A percentile compares a stretch with the other conserved stretches of the same genome.
These are phyloP conservation scores for Polygonum aviculare DNA, from an alignment of 148 eudicot species.

Conservation along the genomic window DNA sequence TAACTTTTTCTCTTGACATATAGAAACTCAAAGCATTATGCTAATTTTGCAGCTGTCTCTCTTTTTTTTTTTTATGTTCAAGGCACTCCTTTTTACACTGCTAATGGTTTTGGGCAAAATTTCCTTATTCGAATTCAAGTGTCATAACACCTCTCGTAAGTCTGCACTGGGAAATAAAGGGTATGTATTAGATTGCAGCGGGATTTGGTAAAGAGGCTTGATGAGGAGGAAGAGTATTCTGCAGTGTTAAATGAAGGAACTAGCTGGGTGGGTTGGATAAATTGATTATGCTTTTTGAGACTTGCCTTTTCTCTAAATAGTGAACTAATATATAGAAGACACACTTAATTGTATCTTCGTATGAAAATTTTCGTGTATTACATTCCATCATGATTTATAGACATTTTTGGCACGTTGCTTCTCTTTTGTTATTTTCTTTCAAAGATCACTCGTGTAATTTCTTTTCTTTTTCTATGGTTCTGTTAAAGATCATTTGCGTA, in stretches of 20 bases:
- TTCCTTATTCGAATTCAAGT: background rate
- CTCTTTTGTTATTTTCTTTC: background rate
- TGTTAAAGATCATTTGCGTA: background rate
- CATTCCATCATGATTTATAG: background rate
- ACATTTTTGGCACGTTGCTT: background rate
- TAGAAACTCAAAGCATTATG: constrained; percentile 1
- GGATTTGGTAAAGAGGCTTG: background rate
- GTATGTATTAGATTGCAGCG: background rate
- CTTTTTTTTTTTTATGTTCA: background rate
- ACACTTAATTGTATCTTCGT: background rate
- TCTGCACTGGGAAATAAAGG: background rate
- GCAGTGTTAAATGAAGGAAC: background rate
- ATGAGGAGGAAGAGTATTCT: background rate
- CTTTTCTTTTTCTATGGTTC: background rate
- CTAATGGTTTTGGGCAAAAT: background rate
- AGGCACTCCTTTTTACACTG: background rate
- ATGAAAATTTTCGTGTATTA: background rate
- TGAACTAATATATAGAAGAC: background rate
- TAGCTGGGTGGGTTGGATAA: background rate
- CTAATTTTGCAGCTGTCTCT: background rate
- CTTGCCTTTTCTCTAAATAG: background rate
- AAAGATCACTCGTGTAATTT: background rate
- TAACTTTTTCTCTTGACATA: constrained; percentile 16
- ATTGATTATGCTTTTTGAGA: background rate
- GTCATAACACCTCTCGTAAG: background rate